phyloP scores from a whole-genome alignment of 1,139 yeast genomes.

The Martiniozyma asiatica region DNA sequence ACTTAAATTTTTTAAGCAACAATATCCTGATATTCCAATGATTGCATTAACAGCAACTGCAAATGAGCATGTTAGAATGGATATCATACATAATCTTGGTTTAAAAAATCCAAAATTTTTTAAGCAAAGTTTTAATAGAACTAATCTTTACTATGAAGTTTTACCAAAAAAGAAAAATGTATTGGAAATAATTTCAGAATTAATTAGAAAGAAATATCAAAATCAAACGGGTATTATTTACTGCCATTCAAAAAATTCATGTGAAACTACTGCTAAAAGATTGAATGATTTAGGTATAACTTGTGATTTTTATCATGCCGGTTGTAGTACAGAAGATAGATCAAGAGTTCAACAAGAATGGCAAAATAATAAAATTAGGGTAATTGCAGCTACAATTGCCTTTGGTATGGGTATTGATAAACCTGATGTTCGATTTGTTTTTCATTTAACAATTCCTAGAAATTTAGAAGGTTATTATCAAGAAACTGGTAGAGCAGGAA shows the following conservation, averaged over 20 bases:
- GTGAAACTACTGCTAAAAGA: slow-evolving; percentile 69
- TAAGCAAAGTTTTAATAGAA: slow-evolving; percentile 78
- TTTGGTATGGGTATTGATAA: slow-evolving; percentile 99
- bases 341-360: slow-evolving; percentile 59
- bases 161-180: slow-evolving; percentile 47
- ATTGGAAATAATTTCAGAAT: slow-evolving; percentile 47
- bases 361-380: slow-evolving; percentile 63
- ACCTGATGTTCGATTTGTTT: slow-evolving; percentile 85
- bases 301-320: slow-evolving; percentile 84
- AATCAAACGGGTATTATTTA: slow-evolving; percentile 80
- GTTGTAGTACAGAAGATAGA: slow-evolving; percentile 73
- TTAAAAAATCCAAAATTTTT: slow-evolving; percentile 44
- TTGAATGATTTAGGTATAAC: slow-evolving; percentile 49
- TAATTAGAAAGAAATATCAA: slow-evolving; percentile 39
- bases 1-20: slow-evolving; percentile 56
- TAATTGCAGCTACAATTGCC: slow-evolving; percentile 94
- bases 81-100: slow-evolving; percentile 64
- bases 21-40: slow-evolving; percentile 72
- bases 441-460: slow-evolving; percentile 82
- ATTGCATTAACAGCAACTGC: slow-evolving; percentile 99
- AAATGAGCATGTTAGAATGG: slow-evolving; percentile 79
- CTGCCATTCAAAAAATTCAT: slow-evolving; percentile 80
- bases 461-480: slow-evolving; percentile 93
- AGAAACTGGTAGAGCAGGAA: slow-evolving; percentile 98
- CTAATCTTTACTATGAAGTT: slow-evolving; percentile 74